These are phyloP conservation scores for Microascus cirrosus DNA, from an alignment of 2,329 filamentous ascomycete genomes.

Conservation along the genomic window DNA sequence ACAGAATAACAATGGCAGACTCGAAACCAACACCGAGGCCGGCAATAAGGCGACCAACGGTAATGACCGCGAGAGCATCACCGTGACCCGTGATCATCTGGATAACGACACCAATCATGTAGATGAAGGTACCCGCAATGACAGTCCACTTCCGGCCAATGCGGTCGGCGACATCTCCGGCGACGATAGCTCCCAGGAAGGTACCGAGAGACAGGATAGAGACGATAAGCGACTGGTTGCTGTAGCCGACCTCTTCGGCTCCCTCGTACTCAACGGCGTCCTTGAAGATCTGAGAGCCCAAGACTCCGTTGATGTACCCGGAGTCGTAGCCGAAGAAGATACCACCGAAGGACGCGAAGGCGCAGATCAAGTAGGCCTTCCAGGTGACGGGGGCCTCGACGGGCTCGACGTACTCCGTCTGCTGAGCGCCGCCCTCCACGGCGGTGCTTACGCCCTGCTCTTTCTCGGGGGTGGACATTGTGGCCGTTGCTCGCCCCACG, in stretches of 20 bases:
- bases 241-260: conserved; percentile 21
- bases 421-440: conserved; percentile 14
- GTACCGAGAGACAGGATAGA: conserved; percentile 70
- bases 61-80: conserved; percentile 48
- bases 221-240: conserved; percentile 47
- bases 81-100: conserved; percentile 44
- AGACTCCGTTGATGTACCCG: conserved; percentile 61
- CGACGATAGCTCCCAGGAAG: conserved; percentile 69
- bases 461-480: conserved; percentile 4
- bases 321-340: conserved; percentile 75
- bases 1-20: conserved; percentile 69
- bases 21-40: conserved; percentile 74
- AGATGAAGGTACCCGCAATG: conserved; percentile 61
- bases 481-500: not conserved
- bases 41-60: conserved; percentile 63
- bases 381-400: conserved; percentile 59
- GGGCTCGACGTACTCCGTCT: conserved; percentile 40
- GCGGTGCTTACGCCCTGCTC: not conserved
- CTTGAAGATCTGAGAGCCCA: conserved; percentile 41
- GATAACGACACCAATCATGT: conserved; percentile 55
- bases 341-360: conserved; percentile 59
- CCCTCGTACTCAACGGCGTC: conserved; percentile 32
- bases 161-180: conserved; percentile 65
- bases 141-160: conserved; percentile 65
- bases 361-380: conserved; percentile 59